phyloP scores from a whole-genome alignment of 495 filamentous ascomycete species.

The Penicillium dipodomyicola region DNA sequence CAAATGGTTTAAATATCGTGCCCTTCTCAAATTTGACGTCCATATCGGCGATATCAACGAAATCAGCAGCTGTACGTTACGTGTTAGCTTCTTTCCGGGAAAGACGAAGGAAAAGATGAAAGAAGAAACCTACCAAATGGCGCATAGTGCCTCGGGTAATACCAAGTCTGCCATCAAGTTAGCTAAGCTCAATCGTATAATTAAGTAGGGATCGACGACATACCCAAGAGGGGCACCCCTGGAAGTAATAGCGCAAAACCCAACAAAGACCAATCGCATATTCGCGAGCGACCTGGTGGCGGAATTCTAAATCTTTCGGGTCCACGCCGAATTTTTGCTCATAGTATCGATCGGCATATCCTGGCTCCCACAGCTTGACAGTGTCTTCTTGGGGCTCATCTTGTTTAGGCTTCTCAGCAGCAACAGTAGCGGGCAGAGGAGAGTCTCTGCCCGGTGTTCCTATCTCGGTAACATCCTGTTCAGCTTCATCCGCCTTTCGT shows the following conservation, averaged over 20 bases:
- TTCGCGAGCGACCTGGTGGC: conserved; percentile 83
- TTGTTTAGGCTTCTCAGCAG: conserved; percentile 38
- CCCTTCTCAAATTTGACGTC: conserved; percentile 82
- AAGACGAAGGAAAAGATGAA: conserved; percentile 42
- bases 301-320: conserved; percentile 76
- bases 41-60: conserved; percentile 77
- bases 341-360: conserved; percentile 95
- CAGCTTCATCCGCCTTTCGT: conserved; percentile 60
- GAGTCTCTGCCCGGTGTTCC: conserved; percentile 59
- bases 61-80: conserved; percentile 67
- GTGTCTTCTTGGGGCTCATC: conserved; percentile 71
- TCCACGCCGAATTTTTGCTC: conserved; percentile 94
- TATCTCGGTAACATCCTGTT: conserved; percentile 55
- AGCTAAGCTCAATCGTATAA: not conserved
- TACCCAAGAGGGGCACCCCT: conserved; percentile 86
- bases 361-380: conserved; percentile 90
- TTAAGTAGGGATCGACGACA: not conserved
- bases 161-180: conserved; percentile 68
- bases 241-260: conserved; percentile 97
- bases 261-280: conserved; percentile 98
- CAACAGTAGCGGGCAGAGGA: conserved; percentile 40
- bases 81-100: not conserved
- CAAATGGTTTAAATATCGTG: conserved; percentile 83
- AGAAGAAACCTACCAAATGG: conserved; percentile 27
- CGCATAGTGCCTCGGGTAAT: conserved; percentile 97